Evolutionary conservation across 768 basidiomycete genomes (phyloP).

Genomic region (Naematelia aurantialba): DNA sequence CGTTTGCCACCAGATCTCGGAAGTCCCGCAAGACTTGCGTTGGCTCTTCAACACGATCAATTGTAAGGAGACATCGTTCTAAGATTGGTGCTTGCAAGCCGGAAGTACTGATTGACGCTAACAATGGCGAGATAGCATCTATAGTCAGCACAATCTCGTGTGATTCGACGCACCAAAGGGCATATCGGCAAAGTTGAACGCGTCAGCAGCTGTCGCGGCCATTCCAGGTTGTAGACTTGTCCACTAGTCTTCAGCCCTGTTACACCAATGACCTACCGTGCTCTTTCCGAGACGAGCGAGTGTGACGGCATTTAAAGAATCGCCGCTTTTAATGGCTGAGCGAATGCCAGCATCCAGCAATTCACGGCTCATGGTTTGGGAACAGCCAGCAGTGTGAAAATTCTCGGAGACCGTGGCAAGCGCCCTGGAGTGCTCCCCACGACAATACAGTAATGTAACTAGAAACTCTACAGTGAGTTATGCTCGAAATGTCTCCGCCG

Average conservation of each 20-base stretch:
- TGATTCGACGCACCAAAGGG: background rate
- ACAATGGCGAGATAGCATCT: background rate
- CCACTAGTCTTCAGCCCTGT: background rate
- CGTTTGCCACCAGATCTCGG: background rate
- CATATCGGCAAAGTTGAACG: background rate
- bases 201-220: constrained; percentile 4
- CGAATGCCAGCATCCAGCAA: constrained; percentile 31
- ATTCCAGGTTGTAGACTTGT: background rate
- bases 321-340: constrained; percentile 13
- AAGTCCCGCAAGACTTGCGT: background rate
- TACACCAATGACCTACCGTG: background rate
- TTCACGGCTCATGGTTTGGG: constrained; percentile 24
- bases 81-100: background rate
- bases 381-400: constrained; percentile 13
- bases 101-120: background rate
- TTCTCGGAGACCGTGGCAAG: constrained; percentile 16
- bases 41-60: background rate
- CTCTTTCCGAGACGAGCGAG: constrained; percentile 12
- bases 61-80: background rate
- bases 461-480: constrained; percentile 20
- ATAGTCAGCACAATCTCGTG: background rate
- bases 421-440: constrained; percentile 18
- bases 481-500: background rate
- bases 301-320: constrained; percentile 14
- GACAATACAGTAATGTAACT: constrained; percentile 28